Conservation (phyloP, 495 filamentous ascomycete species). For the Penicillium lividum region DNA sequence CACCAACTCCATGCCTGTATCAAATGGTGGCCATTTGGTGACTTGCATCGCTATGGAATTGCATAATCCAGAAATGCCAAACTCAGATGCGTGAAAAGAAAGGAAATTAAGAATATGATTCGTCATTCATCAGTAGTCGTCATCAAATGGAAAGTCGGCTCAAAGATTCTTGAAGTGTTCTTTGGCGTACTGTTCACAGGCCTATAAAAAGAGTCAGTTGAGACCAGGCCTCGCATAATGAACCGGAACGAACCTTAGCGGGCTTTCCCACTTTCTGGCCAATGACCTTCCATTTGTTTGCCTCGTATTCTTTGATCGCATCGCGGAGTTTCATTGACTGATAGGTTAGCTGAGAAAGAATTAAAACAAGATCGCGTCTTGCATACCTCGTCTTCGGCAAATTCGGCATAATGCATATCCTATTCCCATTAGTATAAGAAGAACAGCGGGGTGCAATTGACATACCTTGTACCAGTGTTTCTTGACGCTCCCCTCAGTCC, state of each 20-base stretch:
- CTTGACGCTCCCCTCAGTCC: conserved; percentile 97
- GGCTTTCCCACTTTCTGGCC: conserved; percentile 96
- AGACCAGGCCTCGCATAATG: conserved; percentile 14
- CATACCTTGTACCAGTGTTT: conserved; percentile 99
- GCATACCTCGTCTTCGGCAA: conserved; percentile 92
- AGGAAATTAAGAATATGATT: conserved; percentile 23
- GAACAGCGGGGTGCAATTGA: neutral
- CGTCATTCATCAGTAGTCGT: conserved; percentile 41
- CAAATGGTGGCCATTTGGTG: conserved; percentile 21
- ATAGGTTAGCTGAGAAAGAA: conserved; percentile 29
- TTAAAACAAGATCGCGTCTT: too few species aligned
- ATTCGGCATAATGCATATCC: conserved; percentile 99
- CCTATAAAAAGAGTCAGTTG: conserved; percentile 50
- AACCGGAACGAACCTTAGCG: conserved; percentile 68
- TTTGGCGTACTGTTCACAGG: conserved; percentile 97
- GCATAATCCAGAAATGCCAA: conserved; percentile 37
- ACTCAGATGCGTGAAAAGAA: conserved; percentile 34
- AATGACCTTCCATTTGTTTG: conserved; percentile 97
- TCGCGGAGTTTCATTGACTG: conserved; percentile 83
- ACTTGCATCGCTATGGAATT: conserved; percentile 37
- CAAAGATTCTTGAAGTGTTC: conserved; percentile 77
- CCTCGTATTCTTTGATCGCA: conserved; percentile 98
- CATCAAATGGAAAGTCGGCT: conserved; percentile 14
- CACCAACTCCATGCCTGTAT: conserved; percentile 36
- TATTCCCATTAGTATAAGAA: conserved; percentile 22